Evolutionary conservation across 2,329 filamentous ascomycete genomes (phyloP).

Genomic region (Colletotrichum siamense): DNA sequence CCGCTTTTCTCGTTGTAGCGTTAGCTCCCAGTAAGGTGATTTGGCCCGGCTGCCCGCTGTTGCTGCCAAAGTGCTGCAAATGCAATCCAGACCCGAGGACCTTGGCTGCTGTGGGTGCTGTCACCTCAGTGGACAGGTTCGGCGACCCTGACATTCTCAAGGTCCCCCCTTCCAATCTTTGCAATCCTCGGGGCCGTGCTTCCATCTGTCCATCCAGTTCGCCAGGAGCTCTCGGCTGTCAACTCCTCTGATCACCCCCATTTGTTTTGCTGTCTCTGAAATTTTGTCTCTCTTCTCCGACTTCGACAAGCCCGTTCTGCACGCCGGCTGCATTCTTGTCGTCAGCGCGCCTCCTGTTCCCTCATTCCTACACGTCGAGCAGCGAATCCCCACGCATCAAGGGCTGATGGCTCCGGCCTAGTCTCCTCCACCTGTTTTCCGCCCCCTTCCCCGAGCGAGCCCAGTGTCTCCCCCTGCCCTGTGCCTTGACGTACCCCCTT

Average conservation of each 20-base stretch:
- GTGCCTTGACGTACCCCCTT: conserved; percentile 19
- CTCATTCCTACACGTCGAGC: conserved; percentile 14
- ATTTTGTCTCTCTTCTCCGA: conserved; percentile 1
- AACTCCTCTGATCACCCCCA: not conserved
- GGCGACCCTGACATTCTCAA: conserved; percentile 20
- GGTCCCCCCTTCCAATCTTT: conserved; percentile 17
- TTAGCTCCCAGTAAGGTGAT: not conserved
- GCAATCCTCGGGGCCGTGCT: not conserved
- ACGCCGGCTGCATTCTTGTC: conserved; percentile 17
- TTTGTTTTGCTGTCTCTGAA: conserved; percentile 9
- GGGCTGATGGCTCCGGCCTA: conserved; percentile 14
- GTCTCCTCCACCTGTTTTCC: conserved; percentile 16
- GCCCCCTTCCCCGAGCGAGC: not conserved
- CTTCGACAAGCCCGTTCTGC: not conserved
- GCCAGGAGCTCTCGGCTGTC: not conserved
- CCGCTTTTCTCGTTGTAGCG: conserved; percentile 10
- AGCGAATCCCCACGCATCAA: conserved; percentile 16
- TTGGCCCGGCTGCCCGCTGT: not conserved
- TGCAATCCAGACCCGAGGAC: not conserved
- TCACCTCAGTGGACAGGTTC: not conserved
- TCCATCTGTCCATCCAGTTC: not conserved
- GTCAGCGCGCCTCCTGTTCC: conserved; percentile 18
- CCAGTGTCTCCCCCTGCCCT: not conserved
- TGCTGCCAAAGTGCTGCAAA: not conserved
- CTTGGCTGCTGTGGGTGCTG: not conserved